phyloP scores from a whole-genome alignment of 176 grass and related monocot species.

The maize (Zea mays) region DNA sequence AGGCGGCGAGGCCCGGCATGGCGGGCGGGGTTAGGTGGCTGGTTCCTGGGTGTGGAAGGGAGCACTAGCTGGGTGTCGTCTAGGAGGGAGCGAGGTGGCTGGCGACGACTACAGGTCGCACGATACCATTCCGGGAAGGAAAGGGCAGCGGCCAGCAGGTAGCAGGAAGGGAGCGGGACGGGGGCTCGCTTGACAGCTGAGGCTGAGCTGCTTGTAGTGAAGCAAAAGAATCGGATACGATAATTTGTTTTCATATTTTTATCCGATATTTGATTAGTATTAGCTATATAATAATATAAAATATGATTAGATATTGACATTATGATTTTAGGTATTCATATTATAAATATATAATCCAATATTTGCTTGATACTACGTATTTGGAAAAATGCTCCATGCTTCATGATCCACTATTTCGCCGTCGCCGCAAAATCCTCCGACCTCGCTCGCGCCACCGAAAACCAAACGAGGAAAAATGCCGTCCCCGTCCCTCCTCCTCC shows the following conservation, averaged over 20 bases:
- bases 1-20: constrained; percentile 52
- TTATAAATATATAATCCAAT: no score
- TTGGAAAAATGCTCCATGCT: no score
- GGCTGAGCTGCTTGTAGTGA: neutral
- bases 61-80: neutral
- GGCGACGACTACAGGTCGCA: constrained; percentile 1
- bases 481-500: constrained; percentile 32
- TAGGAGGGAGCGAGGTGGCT: neutral
- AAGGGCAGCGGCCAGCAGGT: neutral
- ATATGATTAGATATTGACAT: no score
- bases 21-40: neutral
- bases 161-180: neutral
- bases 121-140: neutral
- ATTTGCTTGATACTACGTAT: no score
- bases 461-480: constrained; percentile 18
- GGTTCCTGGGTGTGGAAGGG: neutral
- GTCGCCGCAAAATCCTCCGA: constrained; percentile 5
- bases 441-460: neutral
- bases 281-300: no score
- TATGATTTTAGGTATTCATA: no score
- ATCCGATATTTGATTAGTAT: no score
- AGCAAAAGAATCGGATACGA: no score
- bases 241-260: no score
- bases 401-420: neutral
- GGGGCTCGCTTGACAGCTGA: neutral